phyloP scores from a whole-genome alignment of 495 filamentous ascomycete genomes.

The Neurospora sp. region DNA sequence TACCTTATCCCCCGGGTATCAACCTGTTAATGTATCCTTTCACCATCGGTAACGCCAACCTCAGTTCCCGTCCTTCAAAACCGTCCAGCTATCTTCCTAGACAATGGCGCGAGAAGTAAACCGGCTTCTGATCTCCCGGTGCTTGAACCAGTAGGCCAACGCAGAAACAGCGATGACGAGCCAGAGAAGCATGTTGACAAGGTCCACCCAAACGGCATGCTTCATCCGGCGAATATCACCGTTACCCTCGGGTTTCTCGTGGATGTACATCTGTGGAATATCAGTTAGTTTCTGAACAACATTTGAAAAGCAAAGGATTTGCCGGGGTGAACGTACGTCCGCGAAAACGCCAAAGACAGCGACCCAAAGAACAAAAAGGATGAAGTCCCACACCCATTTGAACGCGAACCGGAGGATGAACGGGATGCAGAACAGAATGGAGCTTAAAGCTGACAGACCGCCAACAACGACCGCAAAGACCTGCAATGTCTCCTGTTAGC shows the following conservation, averaged over 20 bases:
- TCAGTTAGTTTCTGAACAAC: neutral
- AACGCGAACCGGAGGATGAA: conserved; percentile 43
- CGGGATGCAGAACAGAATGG: conserved; percentile 52
- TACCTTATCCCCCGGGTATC: neutral
- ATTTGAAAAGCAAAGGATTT: neutral
- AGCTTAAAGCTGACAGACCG: conserved; percentile 48
- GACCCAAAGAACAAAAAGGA: conserved; percentile 68
- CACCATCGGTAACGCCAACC: neutral
- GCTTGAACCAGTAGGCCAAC: conserved; percentile 33
- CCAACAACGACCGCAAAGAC: conserved; percentile 62
- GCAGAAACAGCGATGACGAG: conserved; percentile 40
- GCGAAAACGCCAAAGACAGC: conserved; percentile 75
- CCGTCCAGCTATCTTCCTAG: conserved; percentile 5
- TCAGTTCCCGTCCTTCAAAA: neutral
- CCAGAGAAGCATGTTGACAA: conserved; percentile 66
- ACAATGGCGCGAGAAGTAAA: conserved; percentile 42
- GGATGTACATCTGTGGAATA: conserved; percentile 51
- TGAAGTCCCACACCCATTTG: conserved; percentile 56
- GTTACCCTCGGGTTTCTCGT: conserved; percentile 51
- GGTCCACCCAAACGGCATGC: conserved; percentile 76
- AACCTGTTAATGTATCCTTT: neutral
- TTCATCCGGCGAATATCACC: conserved; percentile 61
- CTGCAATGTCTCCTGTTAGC: conserved; percentile 15
- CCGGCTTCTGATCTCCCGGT: conserved; percentile 28
- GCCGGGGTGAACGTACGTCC: conserved; percentile 17